phyloP scores from a whole-genome alignment of 225 moss, liverwort and hornwort genomes.

The Straminergon stramineum region DNA sequence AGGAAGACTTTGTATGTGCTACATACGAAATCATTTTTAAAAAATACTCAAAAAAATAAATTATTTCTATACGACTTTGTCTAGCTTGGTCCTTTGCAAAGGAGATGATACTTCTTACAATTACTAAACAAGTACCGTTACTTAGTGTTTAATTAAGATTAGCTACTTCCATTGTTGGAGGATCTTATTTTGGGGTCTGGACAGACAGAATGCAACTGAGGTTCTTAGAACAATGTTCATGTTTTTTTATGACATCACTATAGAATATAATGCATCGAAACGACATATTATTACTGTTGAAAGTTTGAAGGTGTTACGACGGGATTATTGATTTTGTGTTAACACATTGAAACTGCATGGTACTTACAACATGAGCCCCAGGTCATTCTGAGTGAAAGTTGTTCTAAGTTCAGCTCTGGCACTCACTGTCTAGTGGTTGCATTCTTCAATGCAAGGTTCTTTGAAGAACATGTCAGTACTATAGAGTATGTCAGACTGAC shows the following conservation, averaged over 20 bases:
- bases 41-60: background rate
- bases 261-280: background rate
- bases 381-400: background rate
- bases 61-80: background rate
- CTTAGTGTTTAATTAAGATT: background rate
- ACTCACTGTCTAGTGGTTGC: background rate
- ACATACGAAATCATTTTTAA: background rate
- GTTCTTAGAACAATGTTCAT: background rate
- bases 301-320: background rate
- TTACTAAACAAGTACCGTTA: background rate
- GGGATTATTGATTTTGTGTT: background rate
- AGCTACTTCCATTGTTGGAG: background rate
- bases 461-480: background rate
- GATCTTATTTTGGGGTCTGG: background rate
- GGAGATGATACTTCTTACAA: background rate
- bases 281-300: background rate
- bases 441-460: background rate
- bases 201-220: background rate
- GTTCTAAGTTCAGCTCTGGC: background rate
- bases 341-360: background rate
- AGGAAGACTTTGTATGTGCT: background rate
- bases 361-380: background rate
- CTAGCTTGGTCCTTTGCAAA: background rate
- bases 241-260: background rate
- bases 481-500: background rate